These are phyloP conservation scores for Ambrosiella beaveri DNA, from an alignment of 2,329 filamentous ascomycete genomes.

Conservation along the genomic window DNA sequence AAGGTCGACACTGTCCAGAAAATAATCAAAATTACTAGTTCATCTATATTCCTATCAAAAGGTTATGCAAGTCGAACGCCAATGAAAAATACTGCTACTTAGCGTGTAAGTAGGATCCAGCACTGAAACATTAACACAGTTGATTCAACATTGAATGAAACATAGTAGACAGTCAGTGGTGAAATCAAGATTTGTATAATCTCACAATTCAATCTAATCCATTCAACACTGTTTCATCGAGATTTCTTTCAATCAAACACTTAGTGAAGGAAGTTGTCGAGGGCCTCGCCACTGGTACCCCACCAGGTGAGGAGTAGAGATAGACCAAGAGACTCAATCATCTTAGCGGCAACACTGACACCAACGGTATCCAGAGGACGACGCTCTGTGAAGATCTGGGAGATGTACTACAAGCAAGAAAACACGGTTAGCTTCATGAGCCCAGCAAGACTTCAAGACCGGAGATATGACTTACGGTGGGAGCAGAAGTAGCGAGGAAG, in stretches of 20 bases:
- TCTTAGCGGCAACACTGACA: constrained; percentile 65
- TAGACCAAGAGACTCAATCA: constrained; percentile 84
- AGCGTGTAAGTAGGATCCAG: too few relatives aligned
- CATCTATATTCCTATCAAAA: too few relatives aligned
- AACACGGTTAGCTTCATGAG: too few relatives aligned
- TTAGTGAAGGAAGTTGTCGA: constrained; percentile 36
- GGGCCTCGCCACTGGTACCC: constrained; percentile 88
- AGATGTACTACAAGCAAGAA: constrained; percentile 48
- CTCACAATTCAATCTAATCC: neutral
- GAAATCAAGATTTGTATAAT: neutral
- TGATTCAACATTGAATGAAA: too few relatives aligned
- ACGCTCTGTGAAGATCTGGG: constrained; percentile 79
- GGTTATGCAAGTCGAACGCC: too few relatives aligned
- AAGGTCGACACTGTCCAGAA: too few relatives aligned
- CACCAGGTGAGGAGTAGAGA: constrained; percentile 91
- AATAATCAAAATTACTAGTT: too few relatives aligned
- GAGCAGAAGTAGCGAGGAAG: constrained; percentile 81
- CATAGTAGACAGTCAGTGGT: neutral
- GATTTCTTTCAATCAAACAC: neutral
- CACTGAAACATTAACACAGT: too few relatives aligned
- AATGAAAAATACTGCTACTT: too few relatives aligned
- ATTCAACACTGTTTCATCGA: constrained; percentile 1
- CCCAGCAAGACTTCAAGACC: too few relatives aligned
- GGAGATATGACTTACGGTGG: constrained; percentile 44
- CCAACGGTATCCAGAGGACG: constrained; percentile 79